Conservation (phyloP, 2,329 filamentous ascomycete genomes). For the Pestalotiopsis sp. region DNA sequence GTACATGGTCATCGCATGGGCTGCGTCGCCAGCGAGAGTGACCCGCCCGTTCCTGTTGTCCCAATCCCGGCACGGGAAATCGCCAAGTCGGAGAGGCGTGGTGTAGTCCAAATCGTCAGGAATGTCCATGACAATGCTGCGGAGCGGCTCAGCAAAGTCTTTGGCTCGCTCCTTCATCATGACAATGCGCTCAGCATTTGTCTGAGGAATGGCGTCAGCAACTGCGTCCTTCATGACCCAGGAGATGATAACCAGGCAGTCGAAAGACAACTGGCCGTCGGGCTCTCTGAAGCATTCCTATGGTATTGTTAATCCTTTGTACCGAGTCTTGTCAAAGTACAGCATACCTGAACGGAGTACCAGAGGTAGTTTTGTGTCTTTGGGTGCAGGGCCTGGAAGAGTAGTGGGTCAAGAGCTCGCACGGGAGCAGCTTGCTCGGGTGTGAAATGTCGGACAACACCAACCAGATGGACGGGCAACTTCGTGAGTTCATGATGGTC, state of each 20-base stretch:
- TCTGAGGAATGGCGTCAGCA: slow-evolving; percentile 32
- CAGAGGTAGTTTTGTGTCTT: slow-evolving; percentile 50
- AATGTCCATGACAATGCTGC: slow-evolving; percentile 41
- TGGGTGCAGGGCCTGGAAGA: slow-evolving; percentile 56
- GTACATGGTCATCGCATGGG: slow-evolving; percentile 61
- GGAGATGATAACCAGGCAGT: slow-evolving; percentile 45
- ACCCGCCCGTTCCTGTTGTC: slow-evolving; percentile 42
- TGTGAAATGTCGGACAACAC: slow-evolving; percentile 36
- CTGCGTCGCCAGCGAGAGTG: slow-evolving; percentile 53
- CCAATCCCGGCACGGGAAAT: slow-evolving; percentile 40
- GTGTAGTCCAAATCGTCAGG: slow-evolving; percentile 33
- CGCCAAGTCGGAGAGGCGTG: slow-evolving; percentile 23
- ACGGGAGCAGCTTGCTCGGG: slow-evolving; percentile 34
- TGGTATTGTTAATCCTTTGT: background rate
- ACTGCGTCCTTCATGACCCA: slow-evolving; percentile 38
- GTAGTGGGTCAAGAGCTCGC: slow-evolving; percentile 50
- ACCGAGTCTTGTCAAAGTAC: slow-evolving; percentile 23
- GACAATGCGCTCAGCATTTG: slow-evolving; percentile 30
- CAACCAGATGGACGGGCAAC: slow-evolving; percentile 39
- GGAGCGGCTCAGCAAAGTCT: slow-evolving; percentile 38
- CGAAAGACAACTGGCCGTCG: slow-evolving; percentile 34
- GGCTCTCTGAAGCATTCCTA: slow-evolving; percentile 19
- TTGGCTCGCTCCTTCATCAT: slow-evolving; percentile 40
- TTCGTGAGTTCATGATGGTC: slow-evolving; percentile 30
- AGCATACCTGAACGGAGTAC: slow-evolving; percentile 46